phyloP scores from a whole-genome alignment of 129 eudicot species.

The Saposhnikovia divaricata region DNA sequence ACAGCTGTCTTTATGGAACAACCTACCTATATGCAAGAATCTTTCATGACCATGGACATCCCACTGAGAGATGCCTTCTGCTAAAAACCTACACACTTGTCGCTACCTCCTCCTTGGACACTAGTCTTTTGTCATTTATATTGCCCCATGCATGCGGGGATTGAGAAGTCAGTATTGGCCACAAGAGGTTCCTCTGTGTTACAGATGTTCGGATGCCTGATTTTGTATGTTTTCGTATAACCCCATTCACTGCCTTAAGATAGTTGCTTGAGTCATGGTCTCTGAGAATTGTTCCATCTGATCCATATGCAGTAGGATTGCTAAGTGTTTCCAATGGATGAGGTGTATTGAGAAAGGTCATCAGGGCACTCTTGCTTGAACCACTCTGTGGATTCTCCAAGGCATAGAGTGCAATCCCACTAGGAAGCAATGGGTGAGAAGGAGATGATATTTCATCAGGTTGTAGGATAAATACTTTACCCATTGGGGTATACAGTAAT shows the following conservation, averaged over 20 bases:
- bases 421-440: slow-evolving; percentile 72
- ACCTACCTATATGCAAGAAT: slow-evolving; percentile 10
- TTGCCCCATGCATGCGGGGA: slow-evolving; percentile 68
- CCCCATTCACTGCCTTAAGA: slow-evolving; percentile 63
- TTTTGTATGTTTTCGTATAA: slow-evolving; percentile 56
- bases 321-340: slow-evolving; percentile 79
- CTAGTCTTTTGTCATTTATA: slow-evolving; percentile 11
- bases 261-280: slow-evolving; percentile 96
- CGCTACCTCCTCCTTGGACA: slow-evolving; percentile 40
- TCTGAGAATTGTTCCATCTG: slow-evolving; percentile 74
- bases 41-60: slow-evolving; percentile 24
- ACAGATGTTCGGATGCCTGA: slow-evolving; percentile 18
- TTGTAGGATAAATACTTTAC: slow-evolving; percentile 81
- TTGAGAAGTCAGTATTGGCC: slow-evolving; percentile 65
- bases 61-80: neutral
- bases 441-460: slow-evolving; percentile 76
- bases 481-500: slow-evolving; percentile 67
- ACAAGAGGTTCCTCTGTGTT: slow-evolving; percentile 39
- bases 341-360: slow-evolving; percentile 67
- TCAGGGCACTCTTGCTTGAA: slow-evolving; percentile 36
- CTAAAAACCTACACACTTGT: slow-evolving; percentile 27
- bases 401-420: slow-evolving; percentile 55
- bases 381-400: slow-evolving; percentile 34
- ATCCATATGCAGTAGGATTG: slow-evolving; percentile 78
- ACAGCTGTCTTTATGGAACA: slow-evolving; percentile 3